phyloP scores from a whole-genome alignment of 164 flowering plant species.

The Saururus chinensis region DNA sequence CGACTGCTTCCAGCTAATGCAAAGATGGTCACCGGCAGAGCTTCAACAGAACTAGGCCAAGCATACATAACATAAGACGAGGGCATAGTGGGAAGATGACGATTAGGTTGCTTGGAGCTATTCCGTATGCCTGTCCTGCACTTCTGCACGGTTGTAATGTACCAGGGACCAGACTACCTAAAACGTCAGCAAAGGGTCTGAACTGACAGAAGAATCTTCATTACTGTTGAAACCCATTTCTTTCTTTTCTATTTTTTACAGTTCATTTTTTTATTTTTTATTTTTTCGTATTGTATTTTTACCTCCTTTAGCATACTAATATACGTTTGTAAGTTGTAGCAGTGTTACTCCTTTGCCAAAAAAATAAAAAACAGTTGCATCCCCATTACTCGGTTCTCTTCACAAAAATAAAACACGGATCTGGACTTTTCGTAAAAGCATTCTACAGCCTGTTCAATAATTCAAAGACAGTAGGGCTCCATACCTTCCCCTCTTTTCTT shows the following conservation, averaged over 20 bases:
- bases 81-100: not conserved
- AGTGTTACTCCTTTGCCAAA: no score
- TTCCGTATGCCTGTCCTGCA: constrained; percentile 14
- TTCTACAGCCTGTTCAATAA: constrained; percentile 20
- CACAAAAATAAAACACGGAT: constrained; percentile 40
- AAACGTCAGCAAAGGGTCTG: constrained; percentile 43
- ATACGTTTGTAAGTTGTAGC: not conserved
- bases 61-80: no score
- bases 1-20: not conserved
- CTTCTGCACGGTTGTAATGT: constrained; percentile 21
- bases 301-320: not conserved
- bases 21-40: no score
- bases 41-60: no score
- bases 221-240: constrained; percentile 32
- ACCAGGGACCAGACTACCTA: constrained; percentile 37
- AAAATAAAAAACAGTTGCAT: no score
- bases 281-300: constrained; percentile 3
- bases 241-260: constrained; percentile 7
- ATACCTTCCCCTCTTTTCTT: constrained; percentile 18
- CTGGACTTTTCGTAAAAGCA: constrained; percentile 46
- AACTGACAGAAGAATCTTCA: constrained; percentile 64
- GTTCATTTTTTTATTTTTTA: not conserved
- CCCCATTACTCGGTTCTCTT: no score
- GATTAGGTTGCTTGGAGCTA: not conserved
- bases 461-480: constrained; percentile 44